Percentiles rank a stretch among this genome's conserved stretches.
These are phyloP conservation scores for Gilbertella persicaria DNA, from an alignment of 371 early-diverging fungal genomes.

Conservation along the genomic window DNA sequence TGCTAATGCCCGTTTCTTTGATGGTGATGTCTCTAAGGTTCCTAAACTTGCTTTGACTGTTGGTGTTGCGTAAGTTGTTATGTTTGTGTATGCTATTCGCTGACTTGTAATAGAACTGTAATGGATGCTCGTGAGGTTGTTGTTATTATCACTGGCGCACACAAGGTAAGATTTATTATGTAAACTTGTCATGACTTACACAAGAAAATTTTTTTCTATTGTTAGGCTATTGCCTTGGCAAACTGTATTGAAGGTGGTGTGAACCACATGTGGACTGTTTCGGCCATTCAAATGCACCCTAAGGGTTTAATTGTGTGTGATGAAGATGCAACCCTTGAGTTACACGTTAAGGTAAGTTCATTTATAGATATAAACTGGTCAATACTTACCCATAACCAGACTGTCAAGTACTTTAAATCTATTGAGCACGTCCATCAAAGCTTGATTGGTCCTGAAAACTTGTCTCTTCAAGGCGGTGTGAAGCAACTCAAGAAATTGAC, in stretches of 20 bases:
- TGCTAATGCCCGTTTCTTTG: slow-evolving; percentile 88
- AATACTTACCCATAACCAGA: slow-evolving; percentile 29
- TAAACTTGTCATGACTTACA: slow-evolving; percentile 23
- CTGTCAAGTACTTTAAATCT: slow-evolving; percentile 88
- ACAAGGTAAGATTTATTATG: slow-evolving; percentile 59
- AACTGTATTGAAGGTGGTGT: slow-evolving; percentile 85
- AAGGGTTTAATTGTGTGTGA: slow-evolving; percentile 84
- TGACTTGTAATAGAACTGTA: slow-evolving; percentile 60
- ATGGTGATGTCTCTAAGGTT: slow-evolving; percentile 80
- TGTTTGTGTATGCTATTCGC: slow-evolving; percentile 6
- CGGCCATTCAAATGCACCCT: slow-evolving; percentile 83
- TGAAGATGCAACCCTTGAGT: slow-evolving; percentile 87
- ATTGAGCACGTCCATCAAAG: slow-evolving; percentile 88
- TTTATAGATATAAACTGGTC: neutral
- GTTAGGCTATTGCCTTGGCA: slow-evolving; percentile 71
- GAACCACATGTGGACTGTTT: slow-evolving; percentile 91
- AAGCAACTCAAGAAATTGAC: slow-evolving; percentile 24
- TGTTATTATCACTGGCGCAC: slow-evolving; percentile 86
- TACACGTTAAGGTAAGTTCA: slow-evolving; percentile 69
- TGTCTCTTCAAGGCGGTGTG: slow-evolving; percentile 70
- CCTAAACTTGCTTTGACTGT: slow-evolving; percentile 87
- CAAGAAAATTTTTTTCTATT: slow-evolving; percentile 13
- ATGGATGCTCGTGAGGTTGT: slow-evolving; percentile 88
- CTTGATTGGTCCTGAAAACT: slow-evolving; percentile 78
- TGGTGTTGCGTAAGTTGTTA: slow-evolving; percentile 68